Evolutionary conservation across 306 rosid genomes (phyloP), one percentile per base, ranked within the genome.

Genomic region (Acacia acuminata): DNA sequence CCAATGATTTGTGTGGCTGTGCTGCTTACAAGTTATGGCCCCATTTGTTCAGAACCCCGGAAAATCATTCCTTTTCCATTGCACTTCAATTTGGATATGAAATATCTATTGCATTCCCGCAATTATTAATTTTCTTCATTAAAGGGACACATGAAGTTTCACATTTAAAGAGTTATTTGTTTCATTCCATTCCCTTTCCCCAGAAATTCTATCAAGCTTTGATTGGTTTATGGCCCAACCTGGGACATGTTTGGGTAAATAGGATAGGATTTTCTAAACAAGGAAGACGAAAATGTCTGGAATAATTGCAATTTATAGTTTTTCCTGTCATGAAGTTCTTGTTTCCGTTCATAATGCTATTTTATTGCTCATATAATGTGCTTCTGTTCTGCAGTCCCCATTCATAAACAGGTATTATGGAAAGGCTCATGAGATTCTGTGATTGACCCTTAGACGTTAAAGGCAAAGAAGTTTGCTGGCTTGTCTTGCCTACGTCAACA

Each of bases 341-440:
- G 77, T 53, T 64, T 38, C 17, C 44, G 7, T 65, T 40, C 71
- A 40, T 2, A 55, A 47, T 69, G 48, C 60, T 16, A 30, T 83
- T 70, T n/a, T 34, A 20, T 61, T 79, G 60, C 43, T 36, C 34
- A 25, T 72, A 10, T 72, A n/a, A 64, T 73, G 24, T 51, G 38
- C 45, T n/a, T 22, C 71, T 40, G 15, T 61, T 24, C 75, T 82
- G 88, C 88, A 92, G 94, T 90, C 93, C 64, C 86, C 88, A 56
- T 92, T 92, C 82, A 92, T 92, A 53, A 92, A 92, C 85, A 85
- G 97, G 89, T 92, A 90, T 79, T 89, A 89, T 1, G 97, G 94
- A 60, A 92, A 88, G 85, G 97, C 94, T 86, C 92, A 92, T 12
- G 90, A 86, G 82, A 77, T 92, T 78, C 90, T 92, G 68, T 89